Evolutionary conservation across 305 asterid genomes (phyloP), one percentile per base, ranked within the genome.

Genomic region (Withania somnifera): DNA sequence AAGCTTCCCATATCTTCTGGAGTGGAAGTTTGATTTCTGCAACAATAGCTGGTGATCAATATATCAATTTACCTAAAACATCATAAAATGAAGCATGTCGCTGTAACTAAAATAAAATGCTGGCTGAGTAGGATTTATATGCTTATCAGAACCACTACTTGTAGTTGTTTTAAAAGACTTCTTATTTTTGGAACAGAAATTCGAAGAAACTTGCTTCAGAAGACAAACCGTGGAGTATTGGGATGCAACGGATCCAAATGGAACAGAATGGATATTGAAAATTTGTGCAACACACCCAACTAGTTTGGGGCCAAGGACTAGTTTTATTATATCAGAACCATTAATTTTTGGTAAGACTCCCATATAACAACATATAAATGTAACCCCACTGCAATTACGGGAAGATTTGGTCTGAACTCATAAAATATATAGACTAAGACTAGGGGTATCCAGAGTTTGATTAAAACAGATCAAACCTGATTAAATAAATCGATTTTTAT

Each of bases 11-110:
- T 84, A 82, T 88, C 96, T 93, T 87, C 82, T 91, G 22, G 85
- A 81, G 54, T 87, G 83, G 81, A 82, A 86, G 88, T 85, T 88
- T 82, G 80, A 89, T 66, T 86, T 89, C 97, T 92, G 92, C 89
- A 84, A 86, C 58, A 85, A 82, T 34, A 66, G 10, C 13, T 47
- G 30, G 28, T 50, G 63, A 63, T 80, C 58, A 71, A 13, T 42
- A 42, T 69, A 42, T 40, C 22, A 69, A 68, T 42, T 6, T 8
- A 22, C 56, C 78, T 11, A 69, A 6, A 69, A 22, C 34, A 42
- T 69, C 32, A 47, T 9, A 71, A 71, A 69, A 71, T 4, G 79
- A 71, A 71, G 79, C 58, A 24, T 45, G 13, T 22, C 5, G 1
- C 78, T 45, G 58, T 14, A 71, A 45, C 57, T 71, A 45, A 40